These are phyloP conservation scores for Oryza australiensis DNA, from an alignment of 176 grass and related monocot species.

Conservation along the genomic window DNA sequence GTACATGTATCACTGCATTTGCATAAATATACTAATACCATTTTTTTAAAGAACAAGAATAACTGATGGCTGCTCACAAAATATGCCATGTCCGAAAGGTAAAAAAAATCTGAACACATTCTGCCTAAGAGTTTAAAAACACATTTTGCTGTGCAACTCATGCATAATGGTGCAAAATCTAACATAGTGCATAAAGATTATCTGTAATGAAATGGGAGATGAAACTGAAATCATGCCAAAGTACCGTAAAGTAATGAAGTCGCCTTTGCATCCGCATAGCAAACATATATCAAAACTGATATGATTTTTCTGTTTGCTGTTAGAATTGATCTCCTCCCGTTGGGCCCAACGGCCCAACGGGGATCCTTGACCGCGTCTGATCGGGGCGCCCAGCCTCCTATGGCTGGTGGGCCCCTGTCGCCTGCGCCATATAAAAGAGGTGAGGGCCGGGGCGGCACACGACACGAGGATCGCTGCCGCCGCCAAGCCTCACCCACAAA, in stretches of 20 bases:
- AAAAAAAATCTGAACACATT: neutral
- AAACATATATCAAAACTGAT: constrained; percentile 6
- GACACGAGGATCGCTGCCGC: too few relatives aligned
- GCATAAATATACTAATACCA: too few relatives aligned
- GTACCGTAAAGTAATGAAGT: neutral
- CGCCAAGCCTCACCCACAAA: too few relatives aligned
- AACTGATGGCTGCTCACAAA: too few relatives aligned
- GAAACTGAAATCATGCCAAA: neutral
- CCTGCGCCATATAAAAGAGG: too few relatives aligned
- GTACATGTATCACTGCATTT: neutral
- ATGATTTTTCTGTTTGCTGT: neutral
- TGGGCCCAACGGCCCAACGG: too few relatives aligned
- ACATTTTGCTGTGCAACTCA: neutral
- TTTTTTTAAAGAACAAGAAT: too few relatives aligned
- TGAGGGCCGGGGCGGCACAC: too few relatives aligned
- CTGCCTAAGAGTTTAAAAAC: neutral
- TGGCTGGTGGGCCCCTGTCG: too few relatives aligned
- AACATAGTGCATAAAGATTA: neutral
- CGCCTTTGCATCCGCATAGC: neutral
- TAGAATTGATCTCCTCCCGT: too few relatives aligned
- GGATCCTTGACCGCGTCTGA: too few relatives aligned
- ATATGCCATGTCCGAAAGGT: neutral
- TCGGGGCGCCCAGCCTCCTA: too few relatives aligned
- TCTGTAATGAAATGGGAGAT: neutral
- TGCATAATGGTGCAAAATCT: neutral